phyloP scores from a whole-genome alignment of 2,329 filamentous ascomycete genomes.

The Seiridium cupressi region DNA sequence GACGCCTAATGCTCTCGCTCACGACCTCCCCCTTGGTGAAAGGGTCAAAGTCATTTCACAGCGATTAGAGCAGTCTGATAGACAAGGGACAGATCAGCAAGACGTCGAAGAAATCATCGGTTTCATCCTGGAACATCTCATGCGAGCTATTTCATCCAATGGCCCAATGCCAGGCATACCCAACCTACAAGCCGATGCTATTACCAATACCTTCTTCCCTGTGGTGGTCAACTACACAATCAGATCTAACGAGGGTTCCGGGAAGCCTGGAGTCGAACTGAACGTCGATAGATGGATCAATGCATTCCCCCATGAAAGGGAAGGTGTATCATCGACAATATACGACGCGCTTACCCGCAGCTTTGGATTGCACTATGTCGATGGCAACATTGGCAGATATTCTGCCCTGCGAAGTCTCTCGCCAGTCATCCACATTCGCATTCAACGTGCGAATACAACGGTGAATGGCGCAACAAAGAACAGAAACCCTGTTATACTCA shows the following conservation, averaged over 20 bases:
- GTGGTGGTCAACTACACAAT: slow-evolving; percentile 59
- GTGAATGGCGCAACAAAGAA: slow-evolving; percentile 63
- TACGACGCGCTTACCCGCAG: slow-evolving; percentile 85
- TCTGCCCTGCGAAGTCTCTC: slow-evolving; percentile 74
- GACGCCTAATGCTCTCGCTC: slow-evolving; percentile 9
- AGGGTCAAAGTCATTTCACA: slow-evolving; percentile 36
- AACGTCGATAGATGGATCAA: slow-evolving; percentile 64
- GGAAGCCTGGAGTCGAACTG: slow-evolving; percentile 48
- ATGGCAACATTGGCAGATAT: slow-evolving; percentile 58
- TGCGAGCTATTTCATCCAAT: slow-evolving; percentile 78
- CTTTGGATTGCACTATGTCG: slow-evolving; percentile 70
- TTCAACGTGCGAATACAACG: slow-evolving; percentile 73
- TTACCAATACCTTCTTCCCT: slow-evolving; percentile 70
- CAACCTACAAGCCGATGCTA: slow-evolving; percentile 76
- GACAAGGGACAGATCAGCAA: slow-evolving; percentile 69
- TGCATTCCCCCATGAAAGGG: slow-evolving; percentile 51
- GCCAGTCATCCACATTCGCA: slow-evolving; percentile 83
- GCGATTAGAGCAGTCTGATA: slow-evolving; percentile 44
- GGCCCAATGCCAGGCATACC: slow-evolving; percentile 56
- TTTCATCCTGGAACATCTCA: slow-evolving; percentile 86
- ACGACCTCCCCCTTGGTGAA: slow-evolving; percentile 37
- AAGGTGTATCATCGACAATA: slow-evolving; percentile 53
- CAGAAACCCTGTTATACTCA: slow-evolving; percentile 73
- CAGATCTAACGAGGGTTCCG: slow-evolving; percentile 40
- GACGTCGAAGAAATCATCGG: slow-evolving; percentile 96